Conservation (phyloP, 139 green algal genomes). For the Closterium sp. region DNA sequence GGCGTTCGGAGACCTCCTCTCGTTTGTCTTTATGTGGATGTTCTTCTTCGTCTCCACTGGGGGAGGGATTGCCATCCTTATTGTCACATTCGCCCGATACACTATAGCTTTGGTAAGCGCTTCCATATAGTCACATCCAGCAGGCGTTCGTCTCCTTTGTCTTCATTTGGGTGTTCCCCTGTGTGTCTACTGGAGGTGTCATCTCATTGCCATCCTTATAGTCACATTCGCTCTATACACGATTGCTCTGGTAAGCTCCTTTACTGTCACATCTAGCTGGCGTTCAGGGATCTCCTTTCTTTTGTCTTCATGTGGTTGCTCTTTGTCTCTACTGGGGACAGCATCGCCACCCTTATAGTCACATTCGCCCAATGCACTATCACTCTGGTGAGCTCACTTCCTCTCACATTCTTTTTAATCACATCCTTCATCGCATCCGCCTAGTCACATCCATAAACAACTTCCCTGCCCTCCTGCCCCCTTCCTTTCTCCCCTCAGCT, state of each 20-base stretch:
- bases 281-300: constrained; percentile 5
- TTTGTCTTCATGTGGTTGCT: constrained; percentile 30
- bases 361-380: constrained; percentile 20
- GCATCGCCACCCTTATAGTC: constrained; percentile 9
- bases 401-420: background rate
- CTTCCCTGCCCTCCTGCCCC: too few species aligned
- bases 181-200: too few species aligned
- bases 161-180: too few species aligned
- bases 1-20: constrained; percentile 24
- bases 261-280: constrained; percentile 25
- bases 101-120: constrained; percentile 5
- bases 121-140: too few species aligned
- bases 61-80: constrained; percentile 22
- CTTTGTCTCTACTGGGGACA: constrained; percentile 2
- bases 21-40: constrained; percentile 26
- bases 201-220: too few species aligned
- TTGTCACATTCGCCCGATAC: constrained; percentile 38
- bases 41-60: constrained; percentile 27
- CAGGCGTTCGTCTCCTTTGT: too few species aligned
- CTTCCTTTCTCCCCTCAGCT: too few species aligned
- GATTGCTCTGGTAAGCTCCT: too few species aligned
- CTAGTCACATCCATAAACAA: too few species aligned
- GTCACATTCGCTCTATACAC: too few species aligned
- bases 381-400: background rate
- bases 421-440: too few species aligned